Conservation (phyloP, 371 early-diverging fungal species). For the Choanephora cucurbitarum region DNA sequence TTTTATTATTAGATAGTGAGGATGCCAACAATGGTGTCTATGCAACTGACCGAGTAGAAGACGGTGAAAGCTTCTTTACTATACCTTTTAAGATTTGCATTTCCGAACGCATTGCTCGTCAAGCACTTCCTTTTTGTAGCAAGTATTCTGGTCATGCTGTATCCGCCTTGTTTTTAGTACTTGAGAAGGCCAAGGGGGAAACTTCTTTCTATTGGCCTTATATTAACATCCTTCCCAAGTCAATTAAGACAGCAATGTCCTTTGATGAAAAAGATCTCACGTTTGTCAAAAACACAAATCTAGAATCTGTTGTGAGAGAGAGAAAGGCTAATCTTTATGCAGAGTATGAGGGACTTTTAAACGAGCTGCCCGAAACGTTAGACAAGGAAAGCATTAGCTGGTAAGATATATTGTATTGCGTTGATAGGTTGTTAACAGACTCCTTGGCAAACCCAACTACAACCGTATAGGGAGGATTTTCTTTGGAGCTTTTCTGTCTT, state of each 20-base stretch:
- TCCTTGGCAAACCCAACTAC: slow-evolving; percentile 12
- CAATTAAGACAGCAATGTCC: slow-evolving; percentile 45
- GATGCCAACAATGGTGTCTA: slow-evolving; percentile 46
- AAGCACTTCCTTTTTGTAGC: slow-evolving; percentile 29
- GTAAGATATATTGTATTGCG: slow-evolving; percentile 15
- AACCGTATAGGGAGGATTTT: slow-evolving; percentile 49
- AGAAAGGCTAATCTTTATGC: slow-evolving; percentile 27
- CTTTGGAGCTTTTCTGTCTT: slow-evolving; percentile 61
- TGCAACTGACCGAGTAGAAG: slow-evolving; percentile 29
- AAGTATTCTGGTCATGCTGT: slow-evolving; percentile 40
- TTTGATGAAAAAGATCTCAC: slow-evolving; percentile 49
- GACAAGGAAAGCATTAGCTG: slow-evolving; percentile 32
- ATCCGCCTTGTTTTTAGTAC: slow-evolving; percentile 40
- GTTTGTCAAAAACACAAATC: slow-evolving; percentile 53
- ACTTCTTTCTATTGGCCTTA: slow-evolving; percentile 54
- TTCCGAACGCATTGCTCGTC: slow-evolving; percentile 47
- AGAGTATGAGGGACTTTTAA: slow-evolving; percentile 38
- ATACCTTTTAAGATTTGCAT: slow-evolving; percentile 48
- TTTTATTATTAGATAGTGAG: slow-evolving; percentile 24
- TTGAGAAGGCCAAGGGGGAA: slow-evolving; percentile 34
- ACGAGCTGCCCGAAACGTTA: slow-evolving; percentile 28
- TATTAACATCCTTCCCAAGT: slow-evolving; percentile 48
- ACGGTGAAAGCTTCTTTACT: slow-evolving; percentile 35
- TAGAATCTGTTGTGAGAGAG: slow-evolving; percentile 45
- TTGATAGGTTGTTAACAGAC: slow-evolving; percentile 10